phyloP scores from a whole-genome alignment of 1,284 basidiomycete genomes.

The Wallemia hederae region DNA sequence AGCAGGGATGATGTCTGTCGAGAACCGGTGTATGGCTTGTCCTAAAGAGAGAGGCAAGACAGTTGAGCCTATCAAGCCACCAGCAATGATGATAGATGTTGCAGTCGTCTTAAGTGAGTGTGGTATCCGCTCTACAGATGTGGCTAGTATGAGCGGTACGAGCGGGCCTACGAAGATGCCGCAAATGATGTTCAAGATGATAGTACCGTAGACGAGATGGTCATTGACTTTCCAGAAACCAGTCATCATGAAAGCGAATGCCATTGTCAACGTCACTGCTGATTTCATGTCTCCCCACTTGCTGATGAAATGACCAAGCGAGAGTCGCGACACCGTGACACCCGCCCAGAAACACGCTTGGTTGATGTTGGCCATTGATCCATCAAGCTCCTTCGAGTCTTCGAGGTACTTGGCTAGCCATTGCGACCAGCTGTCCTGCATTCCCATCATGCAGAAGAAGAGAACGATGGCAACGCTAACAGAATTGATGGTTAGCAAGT shows the following conservation, averaged over 20 bases:
- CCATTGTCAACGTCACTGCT: neutral
- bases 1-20: neutral
- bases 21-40: neutral
- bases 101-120: neutral
- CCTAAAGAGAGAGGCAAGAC: neutral
- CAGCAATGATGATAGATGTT: neutral
- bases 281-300: neutral
- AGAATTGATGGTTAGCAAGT: too few species aligned
- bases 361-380: neutral
- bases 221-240: neutral
- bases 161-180: neutral
- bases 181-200: neutral
- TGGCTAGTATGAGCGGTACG: neutral
- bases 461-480: neutral
- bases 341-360: neutral
- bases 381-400: neutral
- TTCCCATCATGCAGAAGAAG: neutral
- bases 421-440: neutral
- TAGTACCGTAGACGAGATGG: neutral
- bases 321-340: neutral
- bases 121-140: neutral
- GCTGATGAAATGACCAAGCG: neutral
- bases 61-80: neutral
- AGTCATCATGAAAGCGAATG: neutral
- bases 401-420: neutral